Evolutionary conservation across 441 rosid species (phyloP).

Genomic region (Erodium chrysanthum): DNA sequence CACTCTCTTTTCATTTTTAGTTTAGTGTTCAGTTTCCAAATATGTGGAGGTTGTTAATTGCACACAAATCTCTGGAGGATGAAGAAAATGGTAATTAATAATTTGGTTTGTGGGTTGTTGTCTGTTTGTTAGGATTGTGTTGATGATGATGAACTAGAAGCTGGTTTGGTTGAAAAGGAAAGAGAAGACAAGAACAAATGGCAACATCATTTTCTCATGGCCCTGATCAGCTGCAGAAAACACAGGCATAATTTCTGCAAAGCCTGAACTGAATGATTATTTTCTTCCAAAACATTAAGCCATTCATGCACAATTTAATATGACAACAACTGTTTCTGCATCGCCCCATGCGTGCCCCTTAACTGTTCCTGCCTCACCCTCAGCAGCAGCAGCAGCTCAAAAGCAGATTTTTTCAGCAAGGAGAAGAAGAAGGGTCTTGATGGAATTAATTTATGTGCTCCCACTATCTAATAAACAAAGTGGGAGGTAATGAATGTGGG

Average conservation of each 20-base stretch:
- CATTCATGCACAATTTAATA: neutral
- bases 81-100: neutral
- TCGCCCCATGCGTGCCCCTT: neutral
- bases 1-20: no score
- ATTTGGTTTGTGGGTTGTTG: neutral
- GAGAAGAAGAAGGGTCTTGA: neutral
- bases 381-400: no score
- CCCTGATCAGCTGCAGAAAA: slow-evolving; percentile 1
- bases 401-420: no score
- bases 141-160: slow-evolving; percentile 4
- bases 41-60: no score
- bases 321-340: neutral
- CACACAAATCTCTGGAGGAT: no score
- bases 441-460: neutral
- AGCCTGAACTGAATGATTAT: neutral
- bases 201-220: neutral
- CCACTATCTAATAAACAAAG: neutral
- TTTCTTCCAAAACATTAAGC: neutral
- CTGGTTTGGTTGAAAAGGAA: neutral
- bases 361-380: neutral
- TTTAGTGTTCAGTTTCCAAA: no score
- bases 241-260: slow-evolving; percentile 3
- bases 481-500: neutral
- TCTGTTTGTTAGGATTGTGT: slow-evolving; percentile 4
- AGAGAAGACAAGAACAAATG: neutral